These are phyloP conservation scores for Leccinum variicolor DNA, from an alignment of 768 basidiomycete genomes.

Conservation along the genomic window DNA sequence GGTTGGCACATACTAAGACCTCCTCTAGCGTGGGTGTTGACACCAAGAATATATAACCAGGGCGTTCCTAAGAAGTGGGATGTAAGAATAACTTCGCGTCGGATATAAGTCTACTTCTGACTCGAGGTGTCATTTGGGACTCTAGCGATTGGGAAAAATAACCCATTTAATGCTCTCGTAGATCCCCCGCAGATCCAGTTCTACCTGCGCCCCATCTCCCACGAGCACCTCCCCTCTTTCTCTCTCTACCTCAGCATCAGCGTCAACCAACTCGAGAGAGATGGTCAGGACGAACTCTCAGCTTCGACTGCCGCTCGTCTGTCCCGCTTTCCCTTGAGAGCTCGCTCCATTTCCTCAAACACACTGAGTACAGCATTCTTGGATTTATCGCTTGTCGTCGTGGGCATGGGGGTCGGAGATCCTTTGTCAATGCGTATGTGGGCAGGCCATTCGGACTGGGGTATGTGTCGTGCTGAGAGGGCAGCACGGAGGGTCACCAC, in stretches of 20 bases:
- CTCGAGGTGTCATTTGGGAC: background rate
- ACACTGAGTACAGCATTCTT: constrained; percentile 48
- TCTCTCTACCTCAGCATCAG: constrained; percentile 19
- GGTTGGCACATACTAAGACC: background rate
- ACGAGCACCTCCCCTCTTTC: constrained; percentile 15
- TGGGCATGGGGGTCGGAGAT: background rate
- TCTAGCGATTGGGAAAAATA: constrained; percentile 44
- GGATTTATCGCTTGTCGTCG: constrained; percentile 7
- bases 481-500: constrained; percentile 47
- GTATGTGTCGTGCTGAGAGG: constrained; percentile 46
- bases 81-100: background rate
- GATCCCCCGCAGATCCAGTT: constrained; percentile 23
- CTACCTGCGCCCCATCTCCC: constrained; percentile 14
- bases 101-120: background rate
- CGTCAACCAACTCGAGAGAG: background rate
- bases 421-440: constrained; percentile 35
- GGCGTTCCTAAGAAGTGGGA: background rate
- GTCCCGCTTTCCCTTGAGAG: constrained; percentile 47
- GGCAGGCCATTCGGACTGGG: constrained; percentile 64
- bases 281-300: constrained; percentile 38
- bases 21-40: background rate
- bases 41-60: background rate
- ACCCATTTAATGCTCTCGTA: constrained; percentile 51
- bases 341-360: constrained; percentile 70
- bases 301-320: constrained; percentile 28